Conservation (phyloP, 1,284 basidiomycete species). For the Pholiota adiposa region DNA sequence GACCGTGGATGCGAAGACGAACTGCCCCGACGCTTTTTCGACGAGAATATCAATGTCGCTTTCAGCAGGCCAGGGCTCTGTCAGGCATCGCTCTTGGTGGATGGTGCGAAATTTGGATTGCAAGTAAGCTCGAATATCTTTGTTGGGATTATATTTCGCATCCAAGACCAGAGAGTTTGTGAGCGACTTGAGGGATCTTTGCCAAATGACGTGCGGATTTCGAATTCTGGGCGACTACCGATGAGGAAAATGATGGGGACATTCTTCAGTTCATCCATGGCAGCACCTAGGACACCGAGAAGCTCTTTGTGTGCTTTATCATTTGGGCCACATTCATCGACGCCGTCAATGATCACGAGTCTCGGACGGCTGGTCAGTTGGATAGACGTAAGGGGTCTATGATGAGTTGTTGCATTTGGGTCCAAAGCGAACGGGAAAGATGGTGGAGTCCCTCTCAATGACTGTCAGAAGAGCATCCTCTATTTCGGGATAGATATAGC, state of each 20-base stretch:
- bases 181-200: background rate
- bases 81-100: background rate
- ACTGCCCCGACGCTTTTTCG: constrained; percentile 8
- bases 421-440: background rate
- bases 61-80: constrained; percentile 5
- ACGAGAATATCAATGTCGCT: background rate
- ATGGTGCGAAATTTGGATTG: background rate
- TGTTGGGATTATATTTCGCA: constrained; percentile 2
- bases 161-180: constrained; percentile 1
- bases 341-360: background rate
- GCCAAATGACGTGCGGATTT: constrained; percentile 6
- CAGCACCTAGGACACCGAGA: background rate
- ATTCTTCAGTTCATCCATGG: background rate
- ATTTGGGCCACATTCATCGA: constrained; percentile 6
- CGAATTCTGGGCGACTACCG: constrained; percentile 10
- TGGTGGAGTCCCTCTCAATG: background rate
- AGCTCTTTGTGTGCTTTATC: background rate
- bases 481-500: background rate
- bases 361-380: background rate
- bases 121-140: constrained; percentile 8
- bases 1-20: background rate
- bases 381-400: background rate
- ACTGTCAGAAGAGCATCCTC: background rate
- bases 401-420: background rate
- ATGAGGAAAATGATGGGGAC: constrained; percentile 1